Conservation (phyloP, 2,329 filamentous ascomycete genomes). For the Hymenoscyphus salicellus region DNA sequence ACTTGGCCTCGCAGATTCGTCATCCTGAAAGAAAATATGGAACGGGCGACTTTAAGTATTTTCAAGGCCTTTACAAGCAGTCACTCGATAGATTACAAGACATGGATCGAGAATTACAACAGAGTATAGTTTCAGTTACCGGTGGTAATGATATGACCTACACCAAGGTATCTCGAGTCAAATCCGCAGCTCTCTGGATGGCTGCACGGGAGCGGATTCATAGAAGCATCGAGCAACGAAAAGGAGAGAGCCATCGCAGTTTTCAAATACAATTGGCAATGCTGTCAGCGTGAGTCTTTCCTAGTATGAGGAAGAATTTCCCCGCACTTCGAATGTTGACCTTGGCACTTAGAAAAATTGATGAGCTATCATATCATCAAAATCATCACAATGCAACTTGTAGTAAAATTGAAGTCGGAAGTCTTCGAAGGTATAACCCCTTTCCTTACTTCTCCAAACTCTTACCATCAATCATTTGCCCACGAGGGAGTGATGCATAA, state of each 20-base stretch:
- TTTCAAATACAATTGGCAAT: conserved; percentile 27
- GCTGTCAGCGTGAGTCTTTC: conserved; percentile 23
- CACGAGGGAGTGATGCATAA: background rate
- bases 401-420: conserved; percentile 11
- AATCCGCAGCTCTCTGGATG: conserved; percentile 24
- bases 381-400: conserved; percentile 24
- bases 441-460: background rate
- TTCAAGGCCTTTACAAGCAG: conserved; percentile 21
- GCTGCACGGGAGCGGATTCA: conserved; percentile 21
- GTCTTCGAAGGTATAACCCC: conserved; percentile 7
- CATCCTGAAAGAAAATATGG: conserved; percentile 22
- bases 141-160: conserved; percentile 20
- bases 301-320: background rate
- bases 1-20: conserved; percentile 22
- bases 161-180: conserved; percentile 24
- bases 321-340: background rate
- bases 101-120: conserved; percentile 21
- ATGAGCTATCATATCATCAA: conserved; percentile 27
- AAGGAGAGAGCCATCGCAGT: conserved; percentile 22
- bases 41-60: conserved; percentile 25
- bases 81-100: conserved; percentile 20
- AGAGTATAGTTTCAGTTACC: conserved; percentile 14
- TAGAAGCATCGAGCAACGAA: conserved; percentile 23
- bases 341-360: conserved; percentile 21
- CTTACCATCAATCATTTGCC: no score